Evolutionary conservation across 768 basidiomycete species (phyloP).

Genomic region (Wakefieldia striispora): DNA sequence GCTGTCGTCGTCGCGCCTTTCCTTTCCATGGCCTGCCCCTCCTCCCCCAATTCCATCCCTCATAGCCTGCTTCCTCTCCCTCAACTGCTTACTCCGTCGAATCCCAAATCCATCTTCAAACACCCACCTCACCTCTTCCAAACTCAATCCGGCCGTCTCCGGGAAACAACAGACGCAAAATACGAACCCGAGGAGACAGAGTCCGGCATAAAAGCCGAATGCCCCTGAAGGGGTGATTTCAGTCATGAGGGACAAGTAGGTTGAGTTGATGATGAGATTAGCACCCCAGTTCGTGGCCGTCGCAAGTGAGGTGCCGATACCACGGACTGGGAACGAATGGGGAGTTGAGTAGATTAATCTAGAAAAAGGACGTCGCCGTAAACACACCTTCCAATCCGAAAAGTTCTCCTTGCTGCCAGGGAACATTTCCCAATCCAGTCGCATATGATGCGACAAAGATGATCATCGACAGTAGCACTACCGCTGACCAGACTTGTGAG

Average conservation of each 20-base stretch:
- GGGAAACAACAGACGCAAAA: conserved; percentile 75
- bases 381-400: conserved; percentile 67
- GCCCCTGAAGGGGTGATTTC: conserved; percentile 72
- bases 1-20: neutral
- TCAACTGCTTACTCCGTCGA: conserved; percentile 48
- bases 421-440: conserved; percentile 74
- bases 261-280: conserved; percentile 75
- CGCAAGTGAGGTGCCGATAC: conserved; percentile 71
- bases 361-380: neutral
- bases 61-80: conserved; percentile 26
- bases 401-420: conserved; percentile 87
- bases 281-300: conserved; percentile 78
- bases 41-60: neutral
- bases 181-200: conserved; percentile 66
- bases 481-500: conserved; percentile 57
- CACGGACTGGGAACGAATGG: conserved; percentile 49
- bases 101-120: conserved; percentile 68
- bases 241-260: conserved; percentile 78
- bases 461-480: conserved; percentile 80
- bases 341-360: neutral
- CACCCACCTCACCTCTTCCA: conserved; percentile 64
- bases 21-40: too few species aligned
- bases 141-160: conserved; percentile 71
- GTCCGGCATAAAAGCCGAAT: conserved; percentile 73
- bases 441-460: conserved; percentile 82